Conservation (phyloP, 331 rosid species). For the Saraca asoca region DNA sequence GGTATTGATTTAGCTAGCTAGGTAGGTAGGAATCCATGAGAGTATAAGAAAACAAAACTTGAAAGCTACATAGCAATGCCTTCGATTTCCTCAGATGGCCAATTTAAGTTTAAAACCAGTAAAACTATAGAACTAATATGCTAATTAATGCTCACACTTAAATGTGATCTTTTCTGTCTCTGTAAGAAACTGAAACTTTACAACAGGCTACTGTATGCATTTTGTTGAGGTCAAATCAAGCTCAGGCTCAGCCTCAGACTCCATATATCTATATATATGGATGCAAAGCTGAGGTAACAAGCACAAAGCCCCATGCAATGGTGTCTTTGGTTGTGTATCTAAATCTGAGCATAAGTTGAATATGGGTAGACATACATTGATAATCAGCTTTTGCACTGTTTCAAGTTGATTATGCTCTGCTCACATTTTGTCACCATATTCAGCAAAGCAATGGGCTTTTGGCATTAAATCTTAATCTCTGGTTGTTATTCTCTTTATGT, state of each 20-base stretch:
- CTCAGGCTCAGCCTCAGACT: neutral
- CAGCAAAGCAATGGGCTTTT: too few species aligned
- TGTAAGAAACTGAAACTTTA: neutral
- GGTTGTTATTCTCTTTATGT: too few species aligned
- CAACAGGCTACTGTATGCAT: neutral
- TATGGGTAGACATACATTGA: neutral
- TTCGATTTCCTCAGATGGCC: neutral
- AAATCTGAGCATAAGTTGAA: neutral
- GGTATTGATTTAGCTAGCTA: neutral
- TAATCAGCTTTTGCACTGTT: neutral
- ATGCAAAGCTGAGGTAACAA: neutral
- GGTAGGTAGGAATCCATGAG: neutral
- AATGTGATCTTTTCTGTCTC: neutral
- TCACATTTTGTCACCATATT: neutral
- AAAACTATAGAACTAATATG: too few species aligned
- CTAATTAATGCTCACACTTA: too few species aligned
- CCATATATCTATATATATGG: too few species aligned
- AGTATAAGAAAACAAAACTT: neutral
- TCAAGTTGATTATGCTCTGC: neutral
- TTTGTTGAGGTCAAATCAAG: neutral
- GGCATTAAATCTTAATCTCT: too few species aligned
- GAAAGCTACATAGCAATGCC: neutral
- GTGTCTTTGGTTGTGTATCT: neutral
- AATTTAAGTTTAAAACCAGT: neutral
- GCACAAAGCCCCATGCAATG: slow-evolving; percentile 7